A percentile compares a stretch with the other conserved stretches of the same genome.
Conservation (phyloP, 2,329 filamentous ascomycete species). For the Zopfia rhizophila region DNA sequence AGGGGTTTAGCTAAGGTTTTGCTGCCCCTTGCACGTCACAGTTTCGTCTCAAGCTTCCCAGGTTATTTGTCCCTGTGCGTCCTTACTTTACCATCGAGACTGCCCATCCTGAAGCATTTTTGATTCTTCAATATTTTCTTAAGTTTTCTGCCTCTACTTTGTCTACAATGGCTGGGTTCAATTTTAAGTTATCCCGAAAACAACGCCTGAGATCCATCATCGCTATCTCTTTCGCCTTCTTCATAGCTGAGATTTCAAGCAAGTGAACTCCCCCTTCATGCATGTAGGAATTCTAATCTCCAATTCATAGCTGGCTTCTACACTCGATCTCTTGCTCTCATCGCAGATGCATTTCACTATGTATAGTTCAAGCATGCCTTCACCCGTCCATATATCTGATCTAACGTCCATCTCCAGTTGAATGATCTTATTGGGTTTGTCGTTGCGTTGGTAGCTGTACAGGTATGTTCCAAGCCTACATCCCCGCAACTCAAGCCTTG, state of each 20-base stretch:
- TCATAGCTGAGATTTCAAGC: slow-evolving; percentile 59
- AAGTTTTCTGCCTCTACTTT: no score
- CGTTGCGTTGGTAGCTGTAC: slow-evolving; percentile 72
- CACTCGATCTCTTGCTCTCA: slow-evolving; percentile 75
- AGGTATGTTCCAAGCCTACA: slow-evolving; percentile 56
- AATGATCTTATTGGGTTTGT: slow-evolving; percentile 77
- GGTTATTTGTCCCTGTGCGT: no score
- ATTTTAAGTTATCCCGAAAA: slow-evolving; percentile 42
- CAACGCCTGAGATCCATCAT: slow-evolving; percentile 53
- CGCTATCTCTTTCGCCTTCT: slow-evolving; percentile 59
- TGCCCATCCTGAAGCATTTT: no score
- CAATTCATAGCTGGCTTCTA: slow-evolving; percentile 68
- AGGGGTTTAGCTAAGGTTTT: no score
- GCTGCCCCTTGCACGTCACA: slow-evolving; percentile 8
- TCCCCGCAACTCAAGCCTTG: slow-evolving; percentile 3
- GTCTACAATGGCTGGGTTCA: no score
- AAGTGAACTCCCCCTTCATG: slow-evolving; percentile 2
- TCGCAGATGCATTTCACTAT: slow-evolving; percentile 84
- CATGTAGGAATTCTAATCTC: slow-evolving; percentile 12
- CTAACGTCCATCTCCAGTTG: slow-evolving; percentile 57
- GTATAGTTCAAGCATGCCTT: slow-evolving; percentile 56
- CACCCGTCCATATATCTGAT: no score
- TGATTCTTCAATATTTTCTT: no score
- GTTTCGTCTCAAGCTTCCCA: slow-evolving; percentile 11
- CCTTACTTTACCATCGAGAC: no score